A percentile compares a stretch with the other conserved stretches of the same genome.
Evolutionary conservation across 1,284 basidiomycete species (phyloP).

Genomic region (Heterobasidion occidentale): DNA sequence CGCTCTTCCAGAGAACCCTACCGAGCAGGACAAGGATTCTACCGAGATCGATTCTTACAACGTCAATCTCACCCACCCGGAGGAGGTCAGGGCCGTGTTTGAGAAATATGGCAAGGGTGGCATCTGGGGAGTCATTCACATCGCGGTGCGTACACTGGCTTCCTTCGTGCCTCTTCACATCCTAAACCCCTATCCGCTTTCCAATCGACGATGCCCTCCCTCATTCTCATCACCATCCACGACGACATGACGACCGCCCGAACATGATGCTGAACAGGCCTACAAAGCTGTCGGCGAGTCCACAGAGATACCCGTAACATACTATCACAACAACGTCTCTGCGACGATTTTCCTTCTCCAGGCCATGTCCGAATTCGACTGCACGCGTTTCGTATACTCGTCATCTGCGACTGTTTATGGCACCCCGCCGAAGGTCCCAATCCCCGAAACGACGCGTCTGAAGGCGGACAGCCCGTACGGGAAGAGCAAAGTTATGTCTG

Average conservation of each 20-base stretch:
- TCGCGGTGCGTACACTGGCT: slow-evolving; percentile 58
- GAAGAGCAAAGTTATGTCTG: slow-evolving; percentile 92
- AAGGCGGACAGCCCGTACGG: slow-evolving; percentile 93
- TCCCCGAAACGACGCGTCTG: slow-evolving; percentile 87
- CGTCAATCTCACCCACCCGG: slow-evolving; percentile 70
- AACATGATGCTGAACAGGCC: slow-evolving; percentile 43
- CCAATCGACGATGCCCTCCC: background rate
- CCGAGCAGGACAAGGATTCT: slow-evolving; percentile 57
- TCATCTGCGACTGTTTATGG: slow-evolving; percentile 99
- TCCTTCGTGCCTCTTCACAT: background rate
- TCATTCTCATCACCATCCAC: background rate
- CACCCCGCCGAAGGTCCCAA: slow-evolving; percentile 87
- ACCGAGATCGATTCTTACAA: slow-evolving; percentile 63
- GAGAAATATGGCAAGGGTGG: slow-evolving; percentile 82
- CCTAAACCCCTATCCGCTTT: background rate
- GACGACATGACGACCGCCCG: background rate
- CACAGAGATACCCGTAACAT: slow-evolving; percentile 88
- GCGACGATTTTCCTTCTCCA: slow-evolving; percentile 81
- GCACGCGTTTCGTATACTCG: slow-evolving; percentile 89
- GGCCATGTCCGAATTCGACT: slow-evolving; percentile 80
- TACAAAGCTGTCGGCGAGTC: slow-evolving; percentile 98
- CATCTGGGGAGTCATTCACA: slow-evolving; percentile 97
- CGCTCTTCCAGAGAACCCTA: slow-evolving; percentile 55
- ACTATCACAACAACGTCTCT: slow-evolving; percentile 88
- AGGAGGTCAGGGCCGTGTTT: slow-evolving; percentile 72